Conservation (phyloP, 768 basidiomycete species). For the Cyathus striatus region DNA sequence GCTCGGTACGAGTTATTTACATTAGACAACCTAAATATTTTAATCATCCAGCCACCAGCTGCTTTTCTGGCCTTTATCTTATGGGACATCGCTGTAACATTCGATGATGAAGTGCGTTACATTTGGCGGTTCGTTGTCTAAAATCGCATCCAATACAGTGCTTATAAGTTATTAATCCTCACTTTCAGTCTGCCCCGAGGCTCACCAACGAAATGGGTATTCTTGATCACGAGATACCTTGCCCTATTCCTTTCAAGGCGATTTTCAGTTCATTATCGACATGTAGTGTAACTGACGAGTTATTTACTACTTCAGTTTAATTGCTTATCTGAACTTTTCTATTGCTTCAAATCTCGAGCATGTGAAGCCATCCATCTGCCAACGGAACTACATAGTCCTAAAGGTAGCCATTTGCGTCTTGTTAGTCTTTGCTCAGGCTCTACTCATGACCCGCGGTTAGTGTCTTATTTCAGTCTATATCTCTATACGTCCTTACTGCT, state of each 20-base stretch:
- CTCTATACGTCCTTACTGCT: too few species aligned
- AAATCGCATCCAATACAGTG: too few species aligned
- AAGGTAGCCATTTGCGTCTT: conserved; percentile 3
- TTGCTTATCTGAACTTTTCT: too few species aligned
- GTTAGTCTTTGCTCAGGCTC: conserved; percentile 12
- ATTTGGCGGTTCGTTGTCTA: conserved; percentile 11
- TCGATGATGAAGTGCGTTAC: conserved; percentile 11
- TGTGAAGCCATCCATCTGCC: too few species aligned
- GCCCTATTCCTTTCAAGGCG: conserved; percentile 10
- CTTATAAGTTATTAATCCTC: neutral
- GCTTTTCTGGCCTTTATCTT: conserved; percentile 12
- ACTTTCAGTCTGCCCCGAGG: conserved; percentile 6
- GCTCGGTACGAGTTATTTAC: too few species aligned
- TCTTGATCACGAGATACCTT: conserved; percentile 15
- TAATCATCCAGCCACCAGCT: conserved; percentile 8
- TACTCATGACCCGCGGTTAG: conserved; percentile 14
- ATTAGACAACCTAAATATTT: too few species aligned
- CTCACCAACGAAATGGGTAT: conserved; percentile 17
- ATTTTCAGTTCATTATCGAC: too few species aligned
- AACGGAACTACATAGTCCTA: too few species aligned
- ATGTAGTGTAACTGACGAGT: too few species aligned
- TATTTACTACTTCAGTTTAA: too few species aligned
- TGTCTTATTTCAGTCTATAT: neutral
- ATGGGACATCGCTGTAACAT: conserved; percentile 13
- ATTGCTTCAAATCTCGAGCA: too few species aligned